A percentile compares a stretch with the other conserved stretches of the same genome.
phyloP scores from a whole-genome alignment of 495 filamentous ascomycete species.

The Saxophila tyrrhenica region DNA sequence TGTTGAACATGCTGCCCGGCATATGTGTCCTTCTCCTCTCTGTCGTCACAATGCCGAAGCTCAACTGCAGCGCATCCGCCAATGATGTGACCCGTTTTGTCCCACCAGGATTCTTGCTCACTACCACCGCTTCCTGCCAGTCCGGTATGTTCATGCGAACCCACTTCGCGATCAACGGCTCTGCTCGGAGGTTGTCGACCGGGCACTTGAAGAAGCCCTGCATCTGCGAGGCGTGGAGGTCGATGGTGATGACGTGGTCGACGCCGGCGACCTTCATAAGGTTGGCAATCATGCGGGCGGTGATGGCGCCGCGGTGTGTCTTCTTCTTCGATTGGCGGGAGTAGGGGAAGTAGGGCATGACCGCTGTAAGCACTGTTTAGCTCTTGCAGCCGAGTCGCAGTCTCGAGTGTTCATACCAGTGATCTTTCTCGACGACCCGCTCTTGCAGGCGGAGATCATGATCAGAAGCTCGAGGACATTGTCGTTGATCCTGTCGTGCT shows the following conservation, averaged over 20 bases:
- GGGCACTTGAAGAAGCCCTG: constrained; percentile 98
- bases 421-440: constrained; percentile 92
- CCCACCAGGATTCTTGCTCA: constrained; percentile 95
- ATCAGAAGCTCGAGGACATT: constrained; percentile 97
- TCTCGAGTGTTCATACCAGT: constrained; percentile 64
- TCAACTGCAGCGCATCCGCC: constrained; percentile 90
- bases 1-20: constrained; percentile 51
- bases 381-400: constrained; percentile 1
- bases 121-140: constrained; percentile 87
- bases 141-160: constrained; percentile 74
- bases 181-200: constrained; percentile 93
- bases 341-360: constrained; percentile 98
- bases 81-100: constrained; percentile 96
- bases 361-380: constrained; percentile 44
- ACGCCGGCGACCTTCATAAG: constrained; percentile 85
- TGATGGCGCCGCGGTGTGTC: constrained; percentile 90
- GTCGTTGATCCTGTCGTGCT: constrained; percentile 65
- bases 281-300: constrained; percentile 93
- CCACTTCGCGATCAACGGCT: constrained; percentile 93
- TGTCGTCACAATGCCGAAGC: constrained; percentile 94
- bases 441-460: constrained; percentile 97
- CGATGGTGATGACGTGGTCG: constrained; percentile 94
- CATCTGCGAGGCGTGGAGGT: constrained; percentile 87
- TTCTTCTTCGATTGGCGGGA: constrained; percentile 99
- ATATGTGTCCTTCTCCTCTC: constrained; percentile 57